A percentile compares a stretch with the other conserved stretches of the same genome.
phyloP scores from a whole-genome alignment of 768 basidiomycete genomes.

The Leccinum barrowsii region DNA sequence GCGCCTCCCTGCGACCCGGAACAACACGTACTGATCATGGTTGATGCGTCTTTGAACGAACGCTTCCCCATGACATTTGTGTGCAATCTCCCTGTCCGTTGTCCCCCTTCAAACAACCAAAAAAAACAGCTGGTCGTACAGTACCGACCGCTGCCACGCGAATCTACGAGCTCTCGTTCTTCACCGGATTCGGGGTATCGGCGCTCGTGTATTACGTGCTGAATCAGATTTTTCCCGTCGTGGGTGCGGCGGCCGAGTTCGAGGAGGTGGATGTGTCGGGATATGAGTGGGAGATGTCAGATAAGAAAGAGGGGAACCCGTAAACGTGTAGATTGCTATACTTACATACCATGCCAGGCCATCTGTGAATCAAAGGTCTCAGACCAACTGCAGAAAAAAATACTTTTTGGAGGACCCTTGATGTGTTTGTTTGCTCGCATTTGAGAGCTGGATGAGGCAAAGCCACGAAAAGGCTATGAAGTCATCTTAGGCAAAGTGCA shows the following conservation, averaged over 20 bases:
- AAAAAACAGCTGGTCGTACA: conserved; percentile 43
- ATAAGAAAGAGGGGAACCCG: neutral
- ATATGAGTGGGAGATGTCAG: conserved; percentile 5
- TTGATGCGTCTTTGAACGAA: neutral
- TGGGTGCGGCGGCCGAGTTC: conserved; percentile 45
- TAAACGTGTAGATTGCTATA: neutral
- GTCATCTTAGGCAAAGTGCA: too few species aligned
- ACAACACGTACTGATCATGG: neutral
- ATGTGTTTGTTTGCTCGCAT: neutral
- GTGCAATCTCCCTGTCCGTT: neutral
- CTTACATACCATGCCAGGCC: too few species aligned
- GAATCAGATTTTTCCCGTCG: conserved; percentile 59
- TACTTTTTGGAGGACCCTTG: too few species aligned
- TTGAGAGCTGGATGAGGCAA: neutral
- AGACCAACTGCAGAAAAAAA: too few species aligned
- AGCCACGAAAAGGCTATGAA: too few species aligned
- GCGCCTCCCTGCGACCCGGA: neutral
- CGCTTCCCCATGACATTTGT: neutral
- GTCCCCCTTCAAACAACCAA: neutral
- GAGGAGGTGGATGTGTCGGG: conserved; percentile 55
- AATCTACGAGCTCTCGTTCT: conserved; percentile 76
- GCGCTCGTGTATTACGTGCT: conserved; percentile 58
- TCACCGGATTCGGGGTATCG: conserved; percentile 77
- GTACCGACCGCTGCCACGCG: conserved; percentile 70
- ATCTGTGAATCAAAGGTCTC: neutral